phyloP scores from a whole-genome alignment of 192 early-diverging fungal genomes.

The Podila epigama region DNA sequence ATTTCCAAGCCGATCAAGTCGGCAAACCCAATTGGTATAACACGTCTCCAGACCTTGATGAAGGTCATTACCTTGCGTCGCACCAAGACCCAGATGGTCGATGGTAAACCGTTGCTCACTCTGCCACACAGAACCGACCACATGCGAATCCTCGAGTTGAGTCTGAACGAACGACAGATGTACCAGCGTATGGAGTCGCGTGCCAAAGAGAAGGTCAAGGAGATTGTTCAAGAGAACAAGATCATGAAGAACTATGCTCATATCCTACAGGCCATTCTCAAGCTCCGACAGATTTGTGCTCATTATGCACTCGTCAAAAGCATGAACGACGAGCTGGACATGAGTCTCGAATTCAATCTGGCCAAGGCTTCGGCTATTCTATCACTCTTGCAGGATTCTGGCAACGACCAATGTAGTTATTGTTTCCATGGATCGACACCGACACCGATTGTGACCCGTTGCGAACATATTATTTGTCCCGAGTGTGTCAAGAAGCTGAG shows the following conservation, averaged over 20 bases:
- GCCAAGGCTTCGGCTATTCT: conserved; percentile 30
- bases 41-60: conserved; percentile 72
- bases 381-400: conserved; percentile 38
- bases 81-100: conserved; percentile 80
- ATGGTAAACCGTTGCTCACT: conserved; percentile 79
- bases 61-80: conserved; percentile 83
- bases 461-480: conserved; percentile 50
- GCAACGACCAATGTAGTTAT: conserved; percentile 46
- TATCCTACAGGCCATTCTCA: conserved; percentile 64
- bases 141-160: conserved; percentile 68
- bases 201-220: conserved; percentile 64
- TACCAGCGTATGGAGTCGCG: conserved; percentile 73
- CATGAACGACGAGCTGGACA: conserved; percentile 40
- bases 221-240: conserved; percentile 67
- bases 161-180: conserved; percentile 68
- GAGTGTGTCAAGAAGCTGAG: conserved; percentile 48
- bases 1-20: conserved; percentile 50
- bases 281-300: conserved; percentile 50
- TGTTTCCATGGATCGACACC: conserved; percentile 27
- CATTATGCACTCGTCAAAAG: conserved; percentile 49
- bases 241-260: conserved; percentile 74
- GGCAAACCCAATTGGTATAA: conserved; percentile 44
- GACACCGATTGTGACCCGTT: conserved; percentile 40
- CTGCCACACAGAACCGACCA: conserved; percentile 73
- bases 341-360: conserved; percentile 33